Percentiles rank a stretch among this genome's conserved stretches.
phyloP scores from a whole-genome alignment of 2,329 filamentous ascomycete species.

The Thielaviopsis euricoi region DNA sequence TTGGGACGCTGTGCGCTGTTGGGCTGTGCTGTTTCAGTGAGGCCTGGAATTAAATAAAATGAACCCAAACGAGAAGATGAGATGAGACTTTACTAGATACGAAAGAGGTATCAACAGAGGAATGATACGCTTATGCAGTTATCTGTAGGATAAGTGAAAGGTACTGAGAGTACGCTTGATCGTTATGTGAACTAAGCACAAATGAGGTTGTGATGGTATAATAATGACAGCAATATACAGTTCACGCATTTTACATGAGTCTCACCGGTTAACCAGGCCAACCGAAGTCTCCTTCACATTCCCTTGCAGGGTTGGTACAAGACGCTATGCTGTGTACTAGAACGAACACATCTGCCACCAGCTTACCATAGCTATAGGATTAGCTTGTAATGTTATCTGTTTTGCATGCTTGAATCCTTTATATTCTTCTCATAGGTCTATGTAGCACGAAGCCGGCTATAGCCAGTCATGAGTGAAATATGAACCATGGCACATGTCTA shows the following conservation, averaged over 20 bases:
- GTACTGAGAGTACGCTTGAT: too few relatives aligned
- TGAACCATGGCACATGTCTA: not conserved
- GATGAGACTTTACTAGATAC: not conserved
- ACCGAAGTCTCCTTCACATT: too few relatives aligned
- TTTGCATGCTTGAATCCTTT: not conserved
- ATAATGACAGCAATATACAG: too few relatives aligned
- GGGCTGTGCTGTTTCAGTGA: not conserved
- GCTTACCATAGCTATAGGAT: not conserved
- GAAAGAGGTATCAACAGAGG: not conserved
- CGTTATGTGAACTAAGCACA: too few relatives aligned
- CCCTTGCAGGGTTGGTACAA: too few relatives aligned
- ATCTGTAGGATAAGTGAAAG: not conserved
- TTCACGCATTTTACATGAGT: too few relatives aligned
- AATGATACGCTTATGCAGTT: not conserved
- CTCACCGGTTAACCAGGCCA: too few relatives aligned
- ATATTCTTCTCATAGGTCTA: not conserved
- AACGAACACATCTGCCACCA: not conserved
- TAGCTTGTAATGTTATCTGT: not conserved
- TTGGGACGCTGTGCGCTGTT: constrained; percentile 7
- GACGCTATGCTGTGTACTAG: too few relatives aligned
- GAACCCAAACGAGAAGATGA: not conserved
- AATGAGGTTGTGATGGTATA: too few relatives aligned
- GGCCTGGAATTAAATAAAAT: not conserved
- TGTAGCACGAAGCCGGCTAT: not conserved
- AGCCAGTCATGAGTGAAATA: not conserved